phyloP scores from a whole-genome alignment of 2,329 filamentous ascomycete genomes.

The Mariannaea elegans region DNA sequence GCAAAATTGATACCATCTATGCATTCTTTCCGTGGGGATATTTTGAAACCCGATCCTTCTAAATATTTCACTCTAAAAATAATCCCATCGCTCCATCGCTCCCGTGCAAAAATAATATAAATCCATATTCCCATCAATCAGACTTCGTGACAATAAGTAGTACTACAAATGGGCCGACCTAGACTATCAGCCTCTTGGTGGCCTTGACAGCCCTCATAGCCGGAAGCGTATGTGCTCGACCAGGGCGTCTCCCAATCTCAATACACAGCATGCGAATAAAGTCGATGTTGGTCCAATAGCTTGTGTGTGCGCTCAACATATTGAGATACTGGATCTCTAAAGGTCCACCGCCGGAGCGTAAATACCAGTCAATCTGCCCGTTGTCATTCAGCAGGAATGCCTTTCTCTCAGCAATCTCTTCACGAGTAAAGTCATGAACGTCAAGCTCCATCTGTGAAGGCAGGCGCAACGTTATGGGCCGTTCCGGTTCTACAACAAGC shows the following conservation, averaged over 20 bases:
- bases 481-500: conserved; percentile 43
- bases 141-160: background rate
- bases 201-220: conserved; percentile 68
- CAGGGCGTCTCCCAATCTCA: conserved; percentile 81
- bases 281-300: conserved; percentile 89
- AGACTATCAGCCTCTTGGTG: conserved; percentile 49
- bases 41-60: background rate
- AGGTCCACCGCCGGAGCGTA: conserved; percentile 84
- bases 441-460: conserved; percentile 85
- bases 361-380: conserved; percentile 91
- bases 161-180: conserved; percentile 5
- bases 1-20: conserved; percentile 8
- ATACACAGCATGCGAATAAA: conserved; percentile 91
- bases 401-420: conserved; percentile 91
- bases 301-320: conserved; percentile 94
- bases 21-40: background rate
- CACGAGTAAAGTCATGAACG: conserved; percentile 91
- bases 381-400: conserved; percentile 93
- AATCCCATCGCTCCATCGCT: background rate
- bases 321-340: conserved; percentile 96
- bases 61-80: background rate
- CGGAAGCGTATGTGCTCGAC: conserved; percentile 66
- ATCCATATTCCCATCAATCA: background rate
- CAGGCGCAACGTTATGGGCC: conserved; percentile 56
- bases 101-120: background rate